Evolutionary conservation across 2,329 filamentous ascomycete species (phyloP), one percentile per base, ranked within the genome.

Genomic region (Aspergillus fumigatus): DNA sequence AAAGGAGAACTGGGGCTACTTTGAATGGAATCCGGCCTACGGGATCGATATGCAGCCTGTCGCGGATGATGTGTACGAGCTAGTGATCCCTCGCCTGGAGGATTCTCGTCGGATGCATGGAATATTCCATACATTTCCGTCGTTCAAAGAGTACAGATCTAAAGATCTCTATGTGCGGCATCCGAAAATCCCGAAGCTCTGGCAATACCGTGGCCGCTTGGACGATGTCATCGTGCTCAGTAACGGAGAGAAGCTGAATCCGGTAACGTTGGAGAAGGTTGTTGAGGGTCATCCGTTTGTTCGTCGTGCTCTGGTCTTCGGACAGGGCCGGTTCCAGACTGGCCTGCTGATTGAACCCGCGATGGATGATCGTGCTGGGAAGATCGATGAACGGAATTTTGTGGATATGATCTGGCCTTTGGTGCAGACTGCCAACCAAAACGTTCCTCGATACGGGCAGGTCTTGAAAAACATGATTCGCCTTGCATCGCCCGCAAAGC

Each of bases 181-280:
- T 35, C 11, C 32, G 32, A 11, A 35, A 17, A 35, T 14, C 11
- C 32, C 32, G 2, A 35, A 35, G 32, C 5, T 35, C 11, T 35
- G 32, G 32, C 11, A 35, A 17, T 35, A 35, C 32, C 4, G 11
- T 35, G 32, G 32, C 11, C 32, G 32, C 32, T 35, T 35, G 32
- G 76, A 79, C 59, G 76, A 79, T 60, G 67, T 77, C 0, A 69
- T 79, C 8, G 69, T 77, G 0, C 64, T 78, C 25, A 67, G 64
- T 4, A 78, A 74, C 58, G 75, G 76, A 1, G 70, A 75, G 51
- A 80, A 79, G 58, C 68, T 75, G 38, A 78, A 78, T 40, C 77
- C 78, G 0, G 53, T 73, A 1, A 55, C 67, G 1, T 71, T 76
- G 53, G 76, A 79, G 57, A 59, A 58, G 6, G 54, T 59, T 2